phyloP scores from a whole-genome alignment of 1,284 basidiomycete genomes.

The Lentinus polychrous region DNA sequence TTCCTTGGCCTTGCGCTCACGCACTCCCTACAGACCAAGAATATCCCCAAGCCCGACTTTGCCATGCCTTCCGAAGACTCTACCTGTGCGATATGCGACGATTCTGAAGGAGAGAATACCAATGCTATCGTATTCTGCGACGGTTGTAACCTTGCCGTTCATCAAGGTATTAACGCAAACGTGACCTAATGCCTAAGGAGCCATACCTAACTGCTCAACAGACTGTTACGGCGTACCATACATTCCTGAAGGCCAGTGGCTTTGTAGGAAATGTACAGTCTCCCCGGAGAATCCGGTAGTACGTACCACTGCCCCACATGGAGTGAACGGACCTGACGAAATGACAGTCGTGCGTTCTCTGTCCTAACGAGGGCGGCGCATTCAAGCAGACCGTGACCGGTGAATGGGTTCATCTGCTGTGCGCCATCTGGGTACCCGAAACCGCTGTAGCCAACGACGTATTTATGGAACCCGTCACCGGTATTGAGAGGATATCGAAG shows the following conservation, averaged over 20 bases:
- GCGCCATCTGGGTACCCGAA: constrained; percentile 98
- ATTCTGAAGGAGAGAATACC: constrained; percentile 96
- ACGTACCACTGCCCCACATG: constrained; percentile 24
- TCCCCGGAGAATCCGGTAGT: constrained; percentile 96
- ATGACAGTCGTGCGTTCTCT: constrained; percentile 83
- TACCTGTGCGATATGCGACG: constrained; percentile 95
- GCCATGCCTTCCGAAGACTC: constrained; percentile 88
- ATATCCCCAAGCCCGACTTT: constrained; percentile 78
- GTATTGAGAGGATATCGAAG: constrained; percentile 84
- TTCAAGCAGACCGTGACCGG: constrained; percentile 96
- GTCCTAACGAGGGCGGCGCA: constrained; percentile 94
- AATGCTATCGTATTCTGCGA: constrained; percentile 99
- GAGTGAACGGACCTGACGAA: background rate
- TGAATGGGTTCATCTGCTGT: constrained; percentile 95
- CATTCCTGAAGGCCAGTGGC: constrained; percentile 99
- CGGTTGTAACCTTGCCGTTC: constrained; percentile 97
- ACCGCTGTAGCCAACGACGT: constrained; percentile 91
- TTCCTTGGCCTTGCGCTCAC: background rate
- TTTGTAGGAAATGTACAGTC: constrained; percentile 97
- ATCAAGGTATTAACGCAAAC: constrained; percentile 77
- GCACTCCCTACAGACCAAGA: constrained; percentile 67
- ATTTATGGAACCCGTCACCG: constrained; percentile 98
- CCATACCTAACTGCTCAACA: constrained; percentile 24
- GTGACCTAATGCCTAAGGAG: background rate
- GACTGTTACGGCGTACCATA: constrained; percentile 99